Evolutionary conservation across 2,329 filamentous ascomycete genomes (phyloP).

Genomic region (Podosphaera aphanis): DNA sequence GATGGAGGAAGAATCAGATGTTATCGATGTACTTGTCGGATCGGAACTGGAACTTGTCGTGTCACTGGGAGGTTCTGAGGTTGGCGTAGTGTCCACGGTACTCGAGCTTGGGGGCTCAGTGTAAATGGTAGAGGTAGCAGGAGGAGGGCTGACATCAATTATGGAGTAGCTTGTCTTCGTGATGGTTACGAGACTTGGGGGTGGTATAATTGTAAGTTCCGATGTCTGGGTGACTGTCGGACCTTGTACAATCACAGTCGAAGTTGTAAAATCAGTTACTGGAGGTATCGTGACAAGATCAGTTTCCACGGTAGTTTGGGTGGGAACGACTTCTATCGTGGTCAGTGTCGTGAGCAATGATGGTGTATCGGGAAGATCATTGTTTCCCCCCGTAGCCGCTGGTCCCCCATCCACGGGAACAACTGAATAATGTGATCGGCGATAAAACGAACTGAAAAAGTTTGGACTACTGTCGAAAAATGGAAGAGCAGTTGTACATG

Average conservation of each 20-base stretch:
- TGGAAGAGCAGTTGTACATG: slow-evolving; percentile 9
- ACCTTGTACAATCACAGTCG: slow-evolving; percentile 10
- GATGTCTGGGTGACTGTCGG: slow-evolving; percentile 11
- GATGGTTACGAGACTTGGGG: slow-evolving; percentile 4
- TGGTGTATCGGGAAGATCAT: neutral
- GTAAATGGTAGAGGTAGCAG: slow-evolving; percentile 7
- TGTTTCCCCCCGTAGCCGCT: slow-evolving; percentile 1
- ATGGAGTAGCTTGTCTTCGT: slow-evolving; percentile 13
- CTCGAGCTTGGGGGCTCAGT: slow-evolving; percentile 2
- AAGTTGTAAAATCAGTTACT: slow-evolving; percentile 7
- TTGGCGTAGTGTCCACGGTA: neutral
- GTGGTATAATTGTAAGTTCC: slow-evolving; percentile 10
- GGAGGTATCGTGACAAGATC: slow-evolving; percentile 8
- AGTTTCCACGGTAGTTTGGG: slow-evolving; percentile 11
- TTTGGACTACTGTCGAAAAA: slow-evolving; percentile 6
- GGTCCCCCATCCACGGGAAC: slow-evolving; percentile 16
- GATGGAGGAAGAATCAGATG: neutral
- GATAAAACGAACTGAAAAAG: slow-evolving; percentile 4
- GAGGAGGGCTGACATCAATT: slow-evolving; percentile 11
- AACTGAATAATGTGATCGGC: slow-evolving; percentile 15
- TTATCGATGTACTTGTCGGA: neutral
- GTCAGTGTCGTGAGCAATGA: slow-evolving; percentile 7
- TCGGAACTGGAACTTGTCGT: too few species aligned
- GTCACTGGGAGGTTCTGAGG: too few species aligned
- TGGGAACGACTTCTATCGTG: slow-evolving; percentile 10